Evolutionary conservation across 352 stramenopile species (phyloP).

Genomic region (Phytophthora melonis): DNA sequence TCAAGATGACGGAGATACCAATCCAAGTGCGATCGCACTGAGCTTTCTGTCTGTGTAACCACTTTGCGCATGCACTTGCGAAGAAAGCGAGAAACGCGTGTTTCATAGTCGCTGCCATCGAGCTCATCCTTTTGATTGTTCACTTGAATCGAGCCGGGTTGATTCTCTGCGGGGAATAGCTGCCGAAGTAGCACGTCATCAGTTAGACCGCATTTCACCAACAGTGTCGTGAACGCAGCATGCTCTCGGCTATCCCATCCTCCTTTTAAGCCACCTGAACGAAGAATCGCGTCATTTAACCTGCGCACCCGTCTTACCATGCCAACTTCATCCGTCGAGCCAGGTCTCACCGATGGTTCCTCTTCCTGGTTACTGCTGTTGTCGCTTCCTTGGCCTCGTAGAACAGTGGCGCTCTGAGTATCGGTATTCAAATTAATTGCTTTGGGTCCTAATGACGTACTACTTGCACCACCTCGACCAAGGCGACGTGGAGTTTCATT

Average conservation of each 20-base stretch:
- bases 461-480: conserved; percentile 1
- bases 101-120: conserved; percentile 49
- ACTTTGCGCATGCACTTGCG: conserved; percentile 61
- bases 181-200: conserved; percentile 55
- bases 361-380: conserved; percentile 14
- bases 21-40: conserved; percentile 68
- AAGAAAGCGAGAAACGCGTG: conserved; percentile 54
- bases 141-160: conserved; percentile 18
- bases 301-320: conserved; percentile 58
- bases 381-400: background rate
- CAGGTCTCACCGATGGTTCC: background rate
- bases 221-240: conserved; percentile 45
- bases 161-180: conserved; percentile 8
- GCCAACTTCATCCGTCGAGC: conserved; percentile 36
- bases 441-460: background rate
- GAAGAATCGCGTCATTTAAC: conserved; percentile 63
- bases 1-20: conserved; percentile 72
- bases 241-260: conserved; percentile 74
- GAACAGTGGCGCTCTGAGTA: background rate
- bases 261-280: conserved; percentile 60
- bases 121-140: conserved; percentile 5
- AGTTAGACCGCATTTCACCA: conserved; percentile 58
- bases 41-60: conserved; percentile 61
- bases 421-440: conserved; percentile 11
- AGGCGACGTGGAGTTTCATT: conserved; percentile 2